These are phyloP conservation scores for Rhypophila decipiens DNA, from an alignment of 495 filamentous ascomycete genomes.

Conservation along the genomic window DNA sequence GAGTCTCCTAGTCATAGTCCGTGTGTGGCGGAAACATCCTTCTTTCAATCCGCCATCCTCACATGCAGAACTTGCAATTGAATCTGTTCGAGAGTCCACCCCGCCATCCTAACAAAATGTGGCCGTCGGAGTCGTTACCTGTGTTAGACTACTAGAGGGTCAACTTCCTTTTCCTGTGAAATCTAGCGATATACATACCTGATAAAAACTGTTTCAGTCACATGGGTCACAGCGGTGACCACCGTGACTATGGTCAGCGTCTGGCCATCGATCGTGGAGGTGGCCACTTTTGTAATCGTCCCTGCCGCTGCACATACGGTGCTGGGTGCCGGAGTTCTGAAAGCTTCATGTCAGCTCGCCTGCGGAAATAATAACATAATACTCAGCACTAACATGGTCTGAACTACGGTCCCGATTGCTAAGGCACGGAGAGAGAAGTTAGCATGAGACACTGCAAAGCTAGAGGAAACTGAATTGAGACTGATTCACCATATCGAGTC, in stretches of 20 bases:
- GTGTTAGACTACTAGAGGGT: too few species aligned
- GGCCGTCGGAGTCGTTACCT: too few species aligned
- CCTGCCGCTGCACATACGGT: not conserved
- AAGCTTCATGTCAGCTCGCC: not conserved
- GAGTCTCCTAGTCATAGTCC: too few species aligned
- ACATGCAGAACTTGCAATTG: too few species aligned
- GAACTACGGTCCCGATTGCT: constrained; percentile 6
- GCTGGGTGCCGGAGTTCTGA: not conserved
- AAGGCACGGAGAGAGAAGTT: not conserved
- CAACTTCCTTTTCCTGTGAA: too few species aligned
- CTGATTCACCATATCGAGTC: constrained; percentile 6
- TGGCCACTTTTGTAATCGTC: too few species aligned
- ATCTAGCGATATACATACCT: too few species aligned
- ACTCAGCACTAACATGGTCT: constrained; percentile 8
- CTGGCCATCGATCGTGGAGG: not conserved
- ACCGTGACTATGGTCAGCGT: constrained; percentile 8
- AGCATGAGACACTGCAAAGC: not conserved
- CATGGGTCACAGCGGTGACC: constrained; percentile 2
- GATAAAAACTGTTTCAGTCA: constrained; percentile 4
- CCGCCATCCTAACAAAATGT: too few species aligned
- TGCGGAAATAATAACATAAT: not conserved
- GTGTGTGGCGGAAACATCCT: too few species aligned
- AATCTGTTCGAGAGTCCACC: too few species aligned
- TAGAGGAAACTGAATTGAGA: not conserved
- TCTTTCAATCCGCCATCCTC: too few species aligned